Evolutionary conservation across 2,329 filamentous ascomycete species (phyloP).

Genomic region (Cercospora citrullina): DNA sequence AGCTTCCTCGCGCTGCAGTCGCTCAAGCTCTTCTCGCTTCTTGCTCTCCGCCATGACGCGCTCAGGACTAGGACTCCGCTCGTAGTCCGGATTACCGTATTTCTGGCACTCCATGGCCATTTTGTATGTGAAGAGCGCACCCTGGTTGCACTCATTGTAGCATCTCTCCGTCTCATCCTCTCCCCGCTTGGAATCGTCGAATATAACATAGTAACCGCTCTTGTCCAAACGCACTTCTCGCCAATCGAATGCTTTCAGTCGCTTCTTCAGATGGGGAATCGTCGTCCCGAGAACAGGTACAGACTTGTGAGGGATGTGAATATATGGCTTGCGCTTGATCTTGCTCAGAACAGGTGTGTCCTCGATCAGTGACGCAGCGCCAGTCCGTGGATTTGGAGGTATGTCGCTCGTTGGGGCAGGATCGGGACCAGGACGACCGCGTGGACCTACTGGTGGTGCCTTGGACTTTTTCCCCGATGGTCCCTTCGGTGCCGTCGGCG

Average conservation of each 20-base stretch:
- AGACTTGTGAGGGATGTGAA: constrained; percentile 82
- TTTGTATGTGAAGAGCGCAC: constrained; percentile 84
- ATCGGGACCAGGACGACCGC: constrained; percentile 35
- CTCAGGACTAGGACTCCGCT: constrained; percentile 55
- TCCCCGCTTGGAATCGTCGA: constrained; percentile 73
- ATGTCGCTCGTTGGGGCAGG: constrained; percentile 17
- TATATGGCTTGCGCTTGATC: constrained; percentile 78
- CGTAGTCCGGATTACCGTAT: constrained; percentile 65
- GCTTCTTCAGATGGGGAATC: constrained; percentile 84
- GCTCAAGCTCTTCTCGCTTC: constrained; percentile 66
- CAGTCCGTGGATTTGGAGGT: constrained; percentile 46
- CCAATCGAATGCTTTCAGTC: constrained; percentile 79
- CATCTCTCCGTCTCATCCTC: constrained; percentile 80
- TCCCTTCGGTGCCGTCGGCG: constrained; percentile 76
- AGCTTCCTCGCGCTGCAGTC: constrained; percentile 70
- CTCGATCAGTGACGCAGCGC: constrained; percentile 61
- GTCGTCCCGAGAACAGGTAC: constrained; percentile 86
- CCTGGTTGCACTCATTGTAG: constrained; percentile 74
- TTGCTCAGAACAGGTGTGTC: constrained; percentile 65
- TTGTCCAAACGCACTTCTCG: constrained; percentile 80
- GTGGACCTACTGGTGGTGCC: constrained; percentile 37
- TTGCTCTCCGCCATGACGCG: constrained; percentile 51
- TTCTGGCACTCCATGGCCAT: constrained; percentile 87
- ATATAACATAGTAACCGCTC: constrained; percentile 89
- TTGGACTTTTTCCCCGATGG: constrained; percentile 61